Base-by-base conservation (phyloP, 208 protist species). In the Leishmania braziliensis region DNA sequence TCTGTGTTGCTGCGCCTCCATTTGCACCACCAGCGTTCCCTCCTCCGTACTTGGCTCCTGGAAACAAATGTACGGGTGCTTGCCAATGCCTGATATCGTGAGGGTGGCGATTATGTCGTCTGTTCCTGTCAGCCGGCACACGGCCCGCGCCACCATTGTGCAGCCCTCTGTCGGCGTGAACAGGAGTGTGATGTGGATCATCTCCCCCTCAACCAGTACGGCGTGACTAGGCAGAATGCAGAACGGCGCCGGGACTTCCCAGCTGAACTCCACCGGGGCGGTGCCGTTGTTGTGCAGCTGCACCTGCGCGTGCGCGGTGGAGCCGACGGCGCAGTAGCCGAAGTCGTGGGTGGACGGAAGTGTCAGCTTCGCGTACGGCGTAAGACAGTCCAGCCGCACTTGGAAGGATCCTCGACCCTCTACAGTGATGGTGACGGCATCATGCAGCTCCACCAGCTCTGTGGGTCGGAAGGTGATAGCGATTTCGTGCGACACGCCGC, bases 11-110 rank as follows among this genome's bases (percentile, higher is more conserved):
- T 80, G 77, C 12, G 58, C 82, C n/a, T 79, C 74, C 82, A 86
- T 81, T 78, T 46, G 92, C 85, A 68, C 79, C 60, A 56, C 86
- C 79, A 86, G 89, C 95, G 79, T 95, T 80, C 39, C 75, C 50
- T 36, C 69, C 20, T 29, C 77, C 33, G 66, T 33, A 36, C 26
- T 65, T 56, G 33, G 51, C 23, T 81, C 78, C 43, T 88, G 85
- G 29, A 89, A 88, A 48, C 58, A 74, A 53, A 98, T 82, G 83
- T 93, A 96, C 0, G 97, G 94, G 80, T 97, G 94, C 83, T 98
- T 99, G n/a, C 95, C 97, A 69, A 98, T 91, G 54, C 96, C 97
- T 0, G 93, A 97, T 36, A 99, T 39, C 75, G 84, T 82, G 80
- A 98, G 74, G 2, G 80, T 81, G 2, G 90, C 81, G 43, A 97